phyloP scores from a whole-genome alignment of 2,329 filamentous ascomycete genomes.

The Hymenoscyphus linearis region DNA sequence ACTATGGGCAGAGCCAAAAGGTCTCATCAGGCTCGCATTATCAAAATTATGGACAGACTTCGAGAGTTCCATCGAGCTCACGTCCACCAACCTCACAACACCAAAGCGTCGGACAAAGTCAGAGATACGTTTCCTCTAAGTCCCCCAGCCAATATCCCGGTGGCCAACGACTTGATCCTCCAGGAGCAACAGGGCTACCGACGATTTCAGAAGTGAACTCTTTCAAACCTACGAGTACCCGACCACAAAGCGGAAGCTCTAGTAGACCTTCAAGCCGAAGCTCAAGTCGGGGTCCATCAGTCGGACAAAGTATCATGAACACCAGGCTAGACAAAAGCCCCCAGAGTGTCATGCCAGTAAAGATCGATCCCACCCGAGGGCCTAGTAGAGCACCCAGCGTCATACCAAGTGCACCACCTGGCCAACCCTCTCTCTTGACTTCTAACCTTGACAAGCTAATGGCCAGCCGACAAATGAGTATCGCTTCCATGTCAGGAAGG shows the following conservation, averaged over 20 bases:
- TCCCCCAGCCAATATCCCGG: not conserved
- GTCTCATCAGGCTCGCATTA: not conserved
- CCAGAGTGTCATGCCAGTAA: not conserved
- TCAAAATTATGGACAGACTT: not conserved
- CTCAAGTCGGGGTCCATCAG: not conserved
- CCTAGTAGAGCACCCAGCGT: not conserved
- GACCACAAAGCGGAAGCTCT: not conserved
- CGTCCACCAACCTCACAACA: not conserved
- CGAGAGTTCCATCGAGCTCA: not conserved
- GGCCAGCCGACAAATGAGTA: not conserved
- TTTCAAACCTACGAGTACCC: not conserved
- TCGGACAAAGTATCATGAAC: not conserved
- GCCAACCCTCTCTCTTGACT: not conserved
- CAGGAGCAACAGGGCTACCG: not conserved
- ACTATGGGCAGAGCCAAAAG: not conserved
- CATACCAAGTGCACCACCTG: not conserved
- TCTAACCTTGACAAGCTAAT: not conserved
- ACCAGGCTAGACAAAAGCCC: too few species aligned
- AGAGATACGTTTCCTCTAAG: not conserved
- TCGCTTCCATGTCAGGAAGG: not conserved
- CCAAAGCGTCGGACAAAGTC: not conserved
- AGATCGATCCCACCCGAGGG: not conserved
- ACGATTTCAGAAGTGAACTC: not conserved
- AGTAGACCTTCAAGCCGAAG: not conserved
- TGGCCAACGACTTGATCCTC: not conserved